Conservation (phyloP, 305 asterid genomes). For the Salvia sclarea region DNA sequence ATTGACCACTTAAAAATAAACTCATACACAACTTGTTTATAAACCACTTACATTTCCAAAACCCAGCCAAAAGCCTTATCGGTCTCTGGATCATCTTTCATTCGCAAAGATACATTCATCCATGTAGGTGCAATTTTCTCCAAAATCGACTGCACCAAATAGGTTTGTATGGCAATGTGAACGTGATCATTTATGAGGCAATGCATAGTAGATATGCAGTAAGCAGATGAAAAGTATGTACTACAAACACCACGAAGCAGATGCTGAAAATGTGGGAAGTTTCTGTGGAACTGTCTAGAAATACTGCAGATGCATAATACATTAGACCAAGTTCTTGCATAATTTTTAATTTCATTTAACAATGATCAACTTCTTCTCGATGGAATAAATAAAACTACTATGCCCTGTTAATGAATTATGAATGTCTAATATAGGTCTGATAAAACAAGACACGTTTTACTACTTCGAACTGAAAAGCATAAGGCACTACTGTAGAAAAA, state of each 20-base stretch:
- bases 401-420: neutral
- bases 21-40: neutral
- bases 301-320: neutral
- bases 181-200: conserved; percentile 11
- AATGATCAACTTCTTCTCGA: neutral
- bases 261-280: conserved; percentile 2
- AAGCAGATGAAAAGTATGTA: conserved; percentile 3
- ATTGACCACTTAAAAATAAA: conserved; percentile 26
- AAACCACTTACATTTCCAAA: conserved; percentile 78
- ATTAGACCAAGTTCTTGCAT: neutral
- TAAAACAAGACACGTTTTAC: neutral
- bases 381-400: neutral
- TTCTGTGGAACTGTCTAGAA: conserved; percentile 4
- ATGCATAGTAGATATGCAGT: conserved; percentile 13
- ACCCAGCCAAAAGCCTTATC: conserved; percentile 99
- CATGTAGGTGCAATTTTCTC: conserved; percentile 97
- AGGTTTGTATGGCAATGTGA: conserved; percentile 16
- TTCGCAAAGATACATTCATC: conserved; percentile 95
- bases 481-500: neutral
- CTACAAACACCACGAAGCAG: conserved; percentile 13
- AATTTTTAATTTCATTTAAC: neutral
- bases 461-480: neutral
- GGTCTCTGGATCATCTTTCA: conserved; percentile 96
- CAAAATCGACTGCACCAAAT: conserved; percentile 57
- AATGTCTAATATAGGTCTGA: neutral